Evolutionary conservation across 306 rosid species (phyloP).

Genomic region (Dryas drummondii): DNA sequence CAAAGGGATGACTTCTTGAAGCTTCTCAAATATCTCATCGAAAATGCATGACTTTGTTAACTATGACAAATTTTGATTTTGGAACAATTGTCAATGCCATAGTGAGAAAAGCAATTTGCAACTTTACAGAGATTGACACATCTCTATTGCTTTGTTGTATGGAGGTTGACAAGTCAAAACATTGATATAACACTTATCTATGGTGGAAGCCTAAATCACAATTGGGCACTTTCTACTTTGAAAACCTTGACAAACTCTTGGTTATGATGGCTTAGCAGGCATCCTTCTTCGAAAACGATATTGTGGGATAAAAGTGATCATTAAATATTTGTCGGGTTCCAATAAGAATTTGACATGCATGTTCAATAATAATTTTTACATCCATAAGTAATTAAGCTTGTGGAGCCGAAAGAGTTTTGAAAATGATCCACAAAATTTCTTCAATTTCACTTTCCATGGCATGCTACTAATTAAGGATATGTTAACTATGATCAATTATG

Average conservation of each 20-base stretch:
- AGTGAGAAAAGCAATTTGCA: too few relatives aligned
- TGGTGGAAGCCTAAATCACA: not conserved
- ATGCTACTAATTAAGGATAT: not conserved
- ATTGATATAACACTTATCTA: not conserved
- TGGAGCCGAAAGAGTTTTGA: conserved; percentile 12
- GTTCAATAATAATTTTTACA: not conserved
- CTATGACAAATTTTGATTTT: too few relatives aligned
- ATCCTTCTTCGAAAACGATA: conserved; percentile 16
- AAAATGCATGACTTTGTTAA: too few relatives aligned
- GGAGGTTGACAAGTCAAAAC: not conserved
- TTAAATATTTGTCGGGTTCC: too few relatives aligned
- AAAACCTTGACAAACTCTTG: conserved; percentile 10
- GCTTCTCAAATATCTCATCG: too few relatives aligned
- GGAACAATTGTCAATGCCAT: too few relatives aligned
- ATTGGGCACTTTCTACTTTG: not conserved
- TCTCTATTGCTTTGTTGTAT: not conserved
- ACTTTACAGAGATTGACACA: not conserved
- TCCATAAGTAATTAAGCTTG: not conserved
- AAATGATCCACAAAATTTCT: conserved; percentile 10
- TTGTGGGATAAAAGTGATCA: not conserved
- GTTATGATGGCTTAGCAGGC: conserved; percentile 12
- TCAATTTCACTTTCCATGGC: conserved; percentile 7
- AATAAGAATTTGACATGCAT: not conserved
- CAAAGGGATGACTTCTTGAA: not conserved
- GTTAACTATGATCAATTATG: not conserved